Evolutionary conservation across 306 rosid genomes (phyloP), one percentile per base, ranked within the genome.

Genomic region (Senna siamea): DNA sequence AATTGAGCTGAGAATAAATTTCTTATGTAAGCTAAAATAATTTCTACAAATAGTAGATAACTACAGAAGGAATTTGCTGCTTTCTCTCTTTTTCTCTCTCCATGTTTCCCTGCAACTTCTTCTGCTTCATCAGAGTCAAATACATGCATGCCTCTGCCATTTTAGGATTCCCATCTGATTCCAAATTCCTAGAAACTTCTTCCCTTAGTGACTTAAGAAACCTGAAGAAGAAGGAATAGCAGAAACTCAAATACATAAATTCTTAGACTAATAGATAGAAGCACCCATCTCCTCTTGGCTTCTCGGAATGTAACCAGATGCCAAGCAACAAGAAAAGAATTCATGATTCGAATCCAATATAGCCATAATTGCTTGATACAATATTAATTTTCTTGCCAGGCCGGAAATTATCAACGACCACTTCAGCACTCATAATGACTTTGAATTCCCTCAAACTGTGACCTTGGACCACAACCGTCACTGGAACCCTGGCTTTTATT

Each of bases 341-440:
- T 81, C 50, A 65, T 34, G 65, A 51, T 0, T 48, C 5, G 0
- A 50, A 0, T 2, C 5, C 46, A 15, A 76, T 26, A 26, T 26
- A 84, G 23, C 18, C 7, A 61, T 74, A 80, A 1, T 66, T 38
- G 41, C 67, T 74, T 2, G 82, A 7, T 64, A 78, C 61, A 76
- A 87, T 83, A 38, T 66, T 56, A 63, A 81, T 80, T 44, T 19
- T 74, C 34, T 44, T 50, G 0, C 73, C 44, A 0, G 66, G 70
- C 2, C 66, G 19, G 79, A 89, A 41, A 38, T 70, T 59, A 74
- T 86, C 87, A 8, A 86, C 51, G 38, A 82, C 75, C 81, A 86
- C 1, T 0, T 84, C 54, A 66, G 86, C 82, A 67, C 84, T 82
- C 0, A 80, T 82, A 19, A 30, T 0, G 4, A 76, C 80, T 5